Evolutionary conservation across 164 flowering plant genomes (phyloP).

Genomic region (Macadamia tetraphylla): DNA sequence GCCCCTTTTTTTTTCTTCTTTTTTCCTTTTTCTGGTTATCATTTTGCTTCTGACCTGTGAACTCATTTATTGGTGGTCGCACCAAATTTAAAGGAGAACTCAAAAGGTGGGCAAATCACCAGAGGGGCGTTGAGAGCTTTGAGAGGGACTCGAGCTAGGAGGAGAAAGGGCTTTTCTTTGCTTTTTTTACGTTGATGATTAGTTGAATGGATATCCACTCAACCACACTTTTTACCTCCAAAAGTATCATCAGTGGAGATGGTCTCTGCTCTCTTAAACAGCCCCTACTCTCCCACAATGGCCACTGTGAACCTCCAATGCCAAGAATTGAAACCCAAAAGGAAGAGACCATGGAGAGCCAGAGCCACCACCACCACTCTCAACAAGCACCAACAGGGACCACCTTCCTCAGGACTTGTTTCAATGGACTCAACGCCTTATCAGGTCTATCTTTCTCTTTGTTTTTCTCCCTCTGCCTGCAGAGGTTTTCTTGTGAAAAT

Average conservation of each 20-base stretch:
- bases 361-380: not conserved
- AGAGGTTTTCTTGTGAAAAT: too few relatives aligned
- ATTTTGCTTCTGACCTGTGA: too few relatives aligned
- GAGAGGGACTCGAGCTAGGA: too few relatives aligned
- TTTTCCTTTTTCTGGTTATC: too few relatives aligned
- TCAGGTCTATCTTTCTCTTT: constrained; percentile 7
- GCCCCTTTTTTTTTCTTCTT: too few relatives aligned
- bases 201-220: not conserved
- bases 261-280: not conserved
- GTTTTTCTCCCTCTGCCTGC: too few relatives aligned
- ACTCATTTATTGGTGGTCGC: too few relatives aligned
- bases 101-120: too few relatives aligned
- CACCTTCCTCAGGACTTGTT: not conserved
- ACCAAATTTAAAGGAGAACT: too few relatives aligned
- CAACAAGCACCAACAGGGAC: not conserved
- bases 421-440: constrained; percentile 11
- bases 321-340: not conserved
- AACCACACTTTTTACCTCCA: not conserved
- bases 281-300: not conserved
- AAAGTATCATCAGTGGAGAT: not conserved
- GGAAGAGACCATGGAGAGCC: not conserved
- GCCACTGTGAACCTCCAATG: too few relatives aligned
- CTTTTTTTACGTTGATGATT: not conserved
- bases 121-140: too few relatives aligned
- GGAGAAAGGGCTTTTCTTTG: not conserved